Conservation (phyloP, 129 eudicot genomes). For the Ambrosia artemisiifolia region DNA sequence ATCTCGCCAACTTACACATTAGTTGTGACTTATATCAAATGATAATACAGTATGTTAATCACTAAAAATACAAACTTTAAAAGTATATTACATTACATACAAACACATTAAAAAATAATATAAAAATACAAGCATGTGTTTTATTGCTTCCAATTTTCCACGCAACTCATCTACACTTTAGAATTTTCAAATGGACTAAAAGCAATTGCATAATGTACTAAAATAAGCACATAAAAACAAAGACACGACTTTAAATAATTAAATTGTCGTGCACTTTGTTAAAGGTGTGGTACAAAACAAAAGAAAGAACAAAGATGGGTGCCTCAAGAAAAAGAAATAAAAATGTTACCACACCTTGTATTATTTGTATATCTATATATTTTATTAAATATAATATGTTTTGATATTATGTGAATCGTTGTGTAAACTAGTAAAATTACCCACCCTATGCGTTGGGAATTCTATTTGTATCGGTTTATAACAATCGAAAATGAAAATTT, state of each 20-base stretch:
- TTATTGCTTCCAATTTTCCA: background rate
- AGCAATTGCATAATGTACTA: background rate
- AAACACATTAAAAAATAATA: background rate
- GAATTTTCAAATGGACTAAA: background rate
- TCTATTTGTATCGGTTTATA: too few species aligned
- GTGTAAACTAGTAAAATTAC: background rate
- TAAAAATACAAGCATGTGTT: background rate
- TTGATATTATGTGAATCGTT: background rate
- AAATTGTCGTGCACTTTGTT: conserved; percentile 25
- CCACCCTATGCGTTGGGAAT: too few species aligned
- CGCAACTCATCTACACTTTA: background rate
- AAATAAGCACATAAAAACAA: conserved; percentile 14
- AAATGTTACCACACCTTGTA: background rate
- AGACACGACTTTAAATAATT: conserved; percentile 10
- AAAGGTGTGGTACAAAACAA: conserved; percentile 29
- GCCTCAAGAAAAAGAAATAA: background rate
- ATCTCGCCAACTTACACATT: too few species aligned
- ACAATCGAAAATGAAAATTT: too few species aligned
- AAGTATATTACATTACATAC: background rate
- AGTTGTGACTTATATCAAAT: too few species aligned
- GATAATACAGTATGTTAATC: background rate
- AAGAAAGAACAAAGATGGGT: conserved; percentile 14
- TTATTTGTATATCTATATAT: background rate
- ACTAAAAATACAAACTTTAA: background rate
- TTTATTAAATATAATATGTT: background rate